phyloP scores from a whole-genome alignment of 23 red algal species.

The Gracilaria domingensis region DNA sequence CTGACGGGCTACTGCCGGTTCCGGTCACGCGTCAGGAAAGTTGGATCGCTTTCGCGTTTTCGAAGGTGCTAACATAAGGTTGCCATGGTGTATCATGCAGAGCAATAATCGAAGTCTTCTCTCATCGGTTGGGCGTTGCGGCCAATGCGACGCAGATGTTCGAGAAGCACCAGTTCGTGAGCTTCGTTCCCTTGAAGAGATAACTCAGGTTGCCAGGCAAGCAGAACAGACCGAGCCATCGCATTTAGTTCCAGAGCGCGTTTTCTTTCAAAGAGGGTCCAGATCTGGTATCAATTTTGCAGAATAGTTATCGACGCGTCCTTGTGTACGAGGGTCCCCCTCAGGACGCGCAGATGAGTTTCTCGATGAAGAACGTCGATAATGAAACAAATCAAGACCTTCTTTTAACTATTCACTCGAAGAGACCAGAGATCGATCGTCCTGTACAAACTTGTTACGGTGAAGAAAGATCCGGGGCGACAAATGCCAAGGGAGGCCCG shows the following conservation, averaged over 20 bases:
- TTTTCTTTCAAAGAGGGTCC: constrained; percentile 37
- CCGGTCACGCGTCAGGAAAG: background rate
- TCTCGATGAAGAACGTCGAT: background rate
- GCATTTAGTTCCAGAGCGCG: constrained; percentile 46
- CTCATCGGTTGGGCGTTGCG: constrained; percentile 39
- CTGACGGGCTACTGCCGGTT: background rate
- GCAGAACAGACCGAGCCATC: constrained; percentile 14
- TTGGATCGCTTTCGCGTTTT: constrained; percentile 10
- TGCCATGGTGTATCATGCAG: constrained; percentile 39
- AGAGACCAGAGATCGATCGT: constrained; percentile 19
- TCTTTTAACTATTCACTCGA: constrained; percentile 35
- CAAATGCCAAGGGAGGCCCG: background rate
- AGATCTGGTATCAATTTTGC: constrained; percentile 17
- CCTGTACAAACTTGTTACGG: constrained; percentile 53
- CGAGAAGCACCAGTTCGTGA: constrained; percentile 33
- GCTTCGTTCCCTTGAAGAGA: background rate
- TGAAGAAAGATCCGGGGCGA: background rate
- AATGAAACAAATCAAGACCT: constrained; percentile 18
- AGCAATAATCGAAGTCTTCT: constrained; percentile 16
- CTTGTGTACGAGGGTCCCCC: constrained; percentile 57
- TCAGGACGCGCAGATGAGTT: constrained; percentile 15
- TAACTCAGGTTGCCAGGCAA: background rate
- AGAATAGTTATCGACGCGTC: constrained; percentile 28
- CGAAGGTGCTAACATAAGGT: constrained; percentile 42
- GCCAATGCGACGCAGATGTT: constrained; percentile 52